phyloP scores from a whole-genome alignment of 257 asterid species.

The Solanum peruvianum region DNA sequence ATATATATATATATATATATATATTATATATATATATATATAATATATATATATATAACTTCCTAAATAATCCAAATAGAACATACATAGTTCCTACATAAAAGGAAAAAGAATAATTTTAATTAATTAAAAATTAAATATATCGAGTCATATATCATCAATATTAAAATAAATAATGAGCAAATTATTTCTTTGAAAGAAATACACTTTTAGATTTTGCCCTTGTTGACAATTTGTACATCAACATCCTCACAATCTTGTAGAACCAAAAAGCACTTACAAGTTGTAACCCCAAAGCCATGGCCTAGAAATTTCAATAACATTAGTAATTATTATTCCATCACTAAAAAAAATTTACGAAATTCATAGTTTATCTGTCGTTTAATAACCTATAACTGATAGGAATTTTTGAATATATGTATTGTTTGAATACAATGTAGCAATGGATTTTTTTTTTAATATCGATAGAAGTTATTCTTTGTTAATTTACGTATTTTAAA shows the following conservation, averaged over 20 bases:
- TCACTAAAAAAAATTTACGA: not conserved
- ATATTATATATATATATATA: no score
- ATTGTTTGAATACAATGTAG: not conserved
- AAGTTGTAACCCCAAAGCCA: conserved; percentile 75
- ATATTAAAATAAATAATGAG: not conserved
- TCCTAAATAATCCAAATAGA: not conserved
- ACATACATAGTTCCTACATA: not conserved
- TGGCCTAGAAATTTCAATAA: conserved; percentile 34
- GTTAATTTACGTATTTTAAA: not conserved
- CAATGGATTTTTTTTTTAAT: not conserved
- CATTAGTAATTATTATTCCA: not conserved
- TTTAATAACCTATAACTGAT: not conserved
- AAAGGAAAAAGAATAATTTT: not conserved
- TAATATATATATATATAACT: not conserved
- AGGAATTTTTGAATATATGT: accelerated
- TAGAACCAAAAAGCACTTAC: conserved; percentile 91
- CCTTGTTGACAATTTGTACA: conserved; percentile 43
- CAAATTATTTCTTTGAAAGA: conserved; percentile 1
- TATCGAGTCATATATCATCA: accelerated
- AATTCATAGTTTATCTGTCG: not conserved
- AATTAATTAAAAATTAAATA: not conserved
- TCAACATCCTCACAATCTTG: conserved; percentile 70
- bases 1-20: no score
- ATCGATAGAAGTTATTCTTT: not conserved
- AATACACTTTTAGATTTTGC: conserved; percentile 14